Base-by-base conservation (phyloP, 2,329 filamentous ascomycete species). In the Talaromyces pinophilus region DNA sequence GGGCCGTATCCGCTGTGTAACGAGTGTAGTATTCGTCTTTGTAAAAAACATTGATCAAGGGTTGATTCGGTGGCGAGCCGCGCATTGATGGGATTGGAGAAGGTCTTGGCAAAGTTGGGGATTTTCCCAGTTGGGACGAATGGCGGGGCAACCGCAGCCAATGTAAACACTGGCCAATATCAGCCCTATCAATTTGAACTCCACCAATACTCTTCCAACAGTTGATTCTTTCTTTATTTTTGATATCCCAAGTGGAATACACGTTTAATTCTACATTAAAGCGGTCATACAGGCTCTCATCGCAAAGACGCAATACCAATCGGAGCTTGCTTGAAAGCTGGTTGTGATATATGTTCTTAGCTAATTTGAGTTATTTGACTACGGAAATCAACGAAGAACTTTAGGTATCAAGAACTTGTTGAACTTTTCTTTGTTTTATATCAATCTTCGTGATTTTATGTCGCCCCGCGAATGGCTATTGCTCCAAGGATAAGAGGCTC, bases 391-490 rank as follows among this genome's bases (percentile, higher is more conserved):
- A 3, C 11, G 13, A 22, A 59, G 6, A 40, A 22, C 10, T 10
- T 17, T 42, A 22, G 40, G 57, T 44, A 59, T 59, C 52, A 57
- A 22, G 5, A 28, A 40, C 13, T 17, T 59, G 33, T 22, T 52
- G 2, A 7, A 15, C 10, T 17, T 40, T 42, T 59, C 30, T 33
- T 28, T 19, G 13, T 19, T 60, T 33, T 33, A 33, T 33, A 33
- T 33, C 30, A 7, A 33, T 33, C 8, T 33, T 33, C 30, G 30
- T 33, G 30, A 7, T 33, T 33, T 33, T 33, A 33, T 65, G 79
- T 78, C 28, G 81, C 79, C 67, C 90, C 90, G 70, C 91, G 87
- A 70, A 95, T 76, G 1, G 93, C 92, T 86, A 97, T 96, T 17
- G 87, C 85, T 1, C 91, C 89, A 63, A 97, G 72, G 5, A 94